Evolutionary conservation across 208 protist species (phyloP).

Genomic region (Phytomonas francai): DNA sequence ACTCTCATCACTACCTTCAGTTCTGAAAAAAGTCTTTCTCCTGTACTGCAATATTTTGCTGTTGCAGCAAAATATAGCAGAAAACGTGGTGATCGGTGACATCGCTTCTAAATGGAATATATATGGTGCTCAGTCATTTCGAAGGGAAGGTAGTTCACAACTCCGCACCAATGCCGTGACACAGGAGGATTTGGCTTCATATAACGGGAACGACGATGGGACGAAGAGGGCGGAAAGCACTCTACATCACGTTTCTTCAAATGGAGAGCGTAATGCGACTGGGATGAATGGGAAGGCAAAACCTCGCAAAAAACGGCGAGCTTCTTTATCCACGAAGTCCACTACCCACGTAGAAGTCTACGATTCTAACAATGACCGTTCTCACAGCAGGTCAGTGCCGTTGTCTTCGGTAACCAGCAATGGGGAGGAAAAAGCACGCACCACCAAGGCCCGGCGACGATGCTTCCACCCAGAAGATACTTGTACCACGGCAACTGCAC

Average conservation of each 20-base stretch:
- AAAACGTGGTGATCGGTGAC: background rate
- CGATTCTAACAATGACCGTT: background rate
- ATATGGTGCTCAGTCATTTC: background rate
- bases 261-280: background rate
- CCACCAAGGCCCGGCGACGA: background rate
- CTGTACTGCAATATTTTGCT: background rate
- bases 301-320: background rate
- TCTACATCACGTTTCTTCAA: background rate
- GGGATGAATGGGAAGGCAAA: background rate
- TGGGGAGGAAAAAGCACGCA: background rate
- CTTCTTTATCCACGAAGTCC: background rate
- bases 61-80: background rate
- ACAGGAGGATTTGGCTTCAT: background rate
- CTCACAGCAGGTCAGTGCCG: background rate
- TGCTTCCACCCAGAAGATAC: background rate
- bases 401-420: background rate
- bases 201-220: background rate
- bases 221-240: background rate
- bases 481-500: background rate
- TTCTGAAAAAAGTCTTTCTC: background rate
- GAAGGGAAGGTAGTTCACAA: background rate
- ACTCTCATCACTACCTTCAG: background rate
- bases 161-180: background rate
- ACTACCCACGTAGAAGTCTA: background rate
- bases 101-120: background rate